Evolutionary conservation across 257 asterid species (phyloP).

Genomic region (Jacaranda copaia): DNA sequence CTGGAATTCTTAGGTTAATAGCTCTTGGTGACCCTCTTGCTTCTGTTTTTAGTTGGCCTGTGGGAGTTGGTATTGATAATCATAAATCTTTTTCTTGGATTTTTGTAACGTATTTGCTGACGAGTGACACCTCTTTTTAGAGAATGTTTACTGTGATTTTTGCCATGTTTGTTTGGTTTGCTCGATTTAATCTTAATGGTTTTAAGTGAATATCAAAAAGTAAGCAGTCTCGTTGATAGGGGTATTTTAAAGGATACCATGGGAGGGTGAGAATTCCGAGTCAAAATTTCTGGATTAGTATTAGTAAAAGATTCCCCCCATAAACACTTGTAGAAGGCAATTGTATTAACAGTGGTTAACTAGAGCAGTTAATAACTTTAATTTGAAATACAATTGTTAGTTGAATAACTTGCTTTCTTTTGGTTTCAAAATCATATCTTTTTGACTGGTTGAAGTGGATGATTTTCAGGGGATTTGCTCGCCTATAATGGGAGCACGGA

Average conservation of each 20-base stretch:
- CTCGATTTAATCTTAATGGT: neutral
- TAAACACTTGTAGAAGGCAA: constrained; percentile 4
- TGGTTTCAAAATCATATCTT: constrained; percentile 20
- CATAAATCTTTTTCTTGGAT: constrained; percentile 12
- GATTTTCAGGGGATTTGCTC: constrained; percentile 62
- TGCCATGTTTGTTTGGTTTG: neutral
- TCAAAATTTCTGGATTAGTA: constrained; percentile 23
- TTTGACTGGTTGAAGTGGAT: constrained; percentile 28
- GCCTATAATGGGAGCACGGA: constrained; percentile 46
- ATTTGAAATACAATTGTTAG: constrained; percentile 8
- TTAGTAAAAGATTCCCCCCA: constrained; percentile 5
- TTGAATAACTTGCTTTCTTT: constrained; percentile 8
- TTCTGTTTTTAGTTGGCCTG: neutral
- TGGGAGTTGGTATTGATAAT: neutral
- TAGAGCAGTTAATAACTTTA: constrained; percentile 15
- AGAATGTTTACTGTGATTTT: neutral
- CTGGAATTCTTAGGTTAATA: constrained; percentile 7
- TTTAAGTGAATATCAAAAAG: too few relatives aligned
- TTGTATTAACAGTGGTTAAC: neutral
- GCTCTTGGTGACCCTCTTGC: neutral
- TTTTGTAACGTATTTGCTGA: neutral
- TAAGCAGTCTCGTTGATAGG: too few relatives aligned
- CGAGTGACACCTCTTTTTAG: neutral
- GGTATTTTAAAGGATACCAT: too few relatives aligned
- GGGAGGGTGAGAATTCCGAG: neutral